Evolutionary conservation across 2,329 filamentous ascomycete species (phyloP), one percentile per base, ranked within the genome.

Genomic region (Cladosporium sphaerospermum): DNA sequence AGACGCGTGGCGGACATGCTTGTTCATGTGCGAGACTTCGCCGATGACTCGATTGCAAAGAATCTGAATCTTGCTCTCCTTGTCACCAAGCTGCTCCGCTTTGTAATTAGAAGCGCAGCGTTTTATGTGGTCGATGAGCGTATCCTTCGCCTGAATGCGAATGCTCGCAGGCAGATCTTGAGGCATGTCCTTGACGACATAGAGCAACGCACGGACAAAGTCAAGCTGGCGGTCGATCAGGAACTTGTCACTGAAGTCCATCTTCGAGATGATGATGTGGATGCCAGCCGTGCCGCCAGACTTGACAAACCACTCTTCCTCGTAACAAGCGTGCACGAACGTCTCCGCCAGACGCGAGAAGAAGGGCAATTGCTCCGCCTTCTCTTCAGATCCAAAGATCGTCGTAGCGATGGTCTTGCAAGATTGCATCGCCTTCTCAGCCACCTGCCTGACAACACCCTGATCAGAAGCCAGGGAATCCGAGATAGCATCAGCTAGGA

Each of bases 271-370:
- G 54, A 99, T 75, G 53, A 95, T 85, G 64, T 88, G 86, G 63
- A 99, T 96, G 52, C 95, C 95, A 16, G 92, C 74, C 51, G 88
- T 91, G 37, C 93, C 93, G 45, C 92, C 93, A 36, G 90, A 88
- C 71, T 99, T 99, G 49, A 91, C 91, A 66, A 96, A 99, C 93
- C 95, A 99, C 64, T 99, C 93, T 68, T 99, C 92, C 63, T 93
- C 90, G 63, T 96, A 91, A 68, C 93, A 99, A 59, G 89, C 90
- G 67, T 99, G 93, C 62, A 89, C 93, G 67, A 97, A 96, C 0
- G 84, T 85, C 56, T 83, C 86, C 37, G 86, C 85, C 5, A 99
- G 77, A 63, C 92, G 85, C 54, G 79, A 80, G 72, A 99, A 99
- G 70, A 99, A 89, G 0, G 86, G 83, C 8, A 99, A 78, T 53